Percentiles rank a stretch among this genome's conserved stretches.
These are phyloP conservation scores for Eucommia ulmoides DNA, from an alignment of 257 asterid genomes.

Conservation along the genomic window DNA sequence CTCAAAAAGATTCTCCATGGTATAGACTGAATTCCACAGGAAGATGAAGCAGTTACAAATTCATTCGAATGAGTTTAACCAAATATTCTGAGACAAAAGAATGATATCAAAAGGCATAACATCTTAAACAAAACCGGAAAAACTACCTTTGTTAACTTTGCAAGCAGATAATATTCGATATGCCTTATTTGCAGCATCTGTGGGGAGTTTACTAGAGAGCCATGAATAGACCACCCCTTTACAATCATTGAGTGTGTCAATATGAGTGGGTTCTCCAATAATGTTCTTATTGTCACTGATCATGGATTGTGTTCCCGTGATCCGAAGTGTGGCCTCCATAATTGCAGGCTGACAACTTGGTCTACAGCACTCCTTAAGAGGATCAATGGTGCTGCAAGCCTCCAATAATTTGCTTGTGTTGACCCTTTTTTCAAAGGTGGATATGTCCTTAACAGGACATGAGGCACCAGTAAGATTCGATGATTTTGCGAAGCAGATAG, in stretches of 20 bases:
- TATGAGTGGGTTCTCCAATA: conserved; percentile 37
- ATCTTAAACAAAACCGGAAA: too few species aligned
- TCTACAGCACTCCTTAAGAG: conserved; percentile 90
- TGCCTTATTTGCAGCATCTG: conserved; percentile 64
- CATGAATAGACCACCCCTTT: conserved; percentile 80
- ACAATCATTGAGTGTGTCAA: conserved; percentile 66
- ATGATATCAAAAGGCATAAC: too few species aligned
- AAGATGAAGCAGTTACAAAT: too few species aligned
- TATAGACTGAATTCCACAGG: too few species aligned
- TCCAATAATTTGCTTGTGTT: conserved; percentile 81
- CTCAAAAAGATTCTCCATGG: too few species aligned
- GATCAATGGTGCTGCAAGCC: conserved; percentile 78
- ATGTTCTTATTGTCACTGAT: conserved; percentile 41
- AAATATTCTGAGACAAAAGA: too few species aligned
- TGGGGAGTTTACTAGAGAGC: conserved; percentile 71
- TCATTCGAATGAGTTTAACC: too few species aligned
- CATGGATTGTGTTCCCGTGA: conserved; percentile 47
- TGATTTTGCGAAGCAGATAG: conserved; percentile 63
- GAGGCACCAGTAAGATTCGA: conserved; percentile 86
- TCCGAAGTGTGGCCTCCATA: conserved; percentile 79
- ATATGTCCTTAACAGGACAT: conserved; percentile 78
- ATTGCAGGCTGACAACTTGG: conserved; percentile 82
- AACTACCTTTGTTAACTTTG: conserved; percentile 83
- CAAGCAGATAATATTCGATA: conserved; percentile 86
- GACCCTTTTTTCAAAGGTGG: conserved; percentile 64